Evolutionary conservation across 2,329 filamentous ascomycete species (phyloP).

Genomic region (Fusarium tupiense): DNA sequence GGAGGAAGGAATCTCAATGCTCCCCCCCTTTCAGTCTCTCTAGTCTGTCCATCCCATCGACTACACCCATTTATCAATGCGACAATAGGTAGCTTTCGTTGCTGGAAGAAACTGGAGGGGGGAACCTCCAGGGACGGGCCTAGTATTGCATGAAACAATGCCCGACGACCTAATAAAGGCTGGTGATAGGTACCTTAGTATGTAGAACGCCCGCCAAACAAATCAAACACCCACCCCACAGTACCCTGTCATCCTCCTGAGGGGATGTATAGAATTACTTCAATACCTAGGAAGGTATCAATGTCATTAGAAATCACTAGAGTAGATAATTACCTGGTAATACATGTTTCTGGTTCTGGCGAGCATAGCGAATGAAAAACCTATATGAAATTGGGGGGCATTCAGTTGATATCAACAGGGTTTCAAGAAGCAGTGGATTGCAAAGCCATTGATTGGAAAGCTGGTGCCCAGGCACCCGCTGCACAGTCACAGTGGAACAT

Average conservation of each 20-base stretch:
- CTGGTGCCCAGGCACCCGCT: background rate
- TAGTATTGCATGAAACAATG: conserved; percentile 7
- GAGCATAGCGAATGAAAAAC: conserved; percentile 18
- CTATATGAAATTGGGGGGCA: background rate
- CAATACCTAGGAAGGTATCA: background rate
- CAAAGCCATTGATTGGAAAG: conserved; percentile 11
- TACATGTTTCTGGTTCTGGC: conserved; percentile 17
- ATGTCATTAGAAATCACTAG: conserved; percentile 18
- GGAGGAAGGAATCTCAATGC: conserved; percentile 13
- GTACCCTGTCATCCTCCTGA: background rate
- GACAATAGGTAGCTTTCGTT: background rate
- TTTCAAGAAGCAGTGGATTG: conserved; percentile 16
- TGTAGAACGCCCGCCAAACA: conserved; percentile 17
- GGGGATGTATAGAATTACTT: background rate
- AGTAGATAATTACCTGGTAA: background rate
- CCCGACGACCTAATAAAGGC: background rate
- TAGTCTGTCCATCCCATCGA: background rate
- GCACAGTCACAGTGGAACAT: background rate
- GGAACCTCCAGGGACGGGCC: background rate
- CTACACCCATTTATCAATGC: conserved; percentile 1
- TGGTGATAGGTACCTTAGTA: conserved; percentile 2
- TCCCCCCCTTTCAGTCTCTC: background rate
- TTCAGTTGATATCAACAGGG: conserved; percentile 3
- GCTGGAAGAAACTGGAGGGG: background rate
- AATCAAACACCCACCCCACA: background rate